Percentiles rank a stretch among this genome's conserved stretches.
These are phyloP conservation scores for Boletus patriciae DNA, from an alignment of 768 basidiomycete genomes.

Conservation along the genomic window DNA sequence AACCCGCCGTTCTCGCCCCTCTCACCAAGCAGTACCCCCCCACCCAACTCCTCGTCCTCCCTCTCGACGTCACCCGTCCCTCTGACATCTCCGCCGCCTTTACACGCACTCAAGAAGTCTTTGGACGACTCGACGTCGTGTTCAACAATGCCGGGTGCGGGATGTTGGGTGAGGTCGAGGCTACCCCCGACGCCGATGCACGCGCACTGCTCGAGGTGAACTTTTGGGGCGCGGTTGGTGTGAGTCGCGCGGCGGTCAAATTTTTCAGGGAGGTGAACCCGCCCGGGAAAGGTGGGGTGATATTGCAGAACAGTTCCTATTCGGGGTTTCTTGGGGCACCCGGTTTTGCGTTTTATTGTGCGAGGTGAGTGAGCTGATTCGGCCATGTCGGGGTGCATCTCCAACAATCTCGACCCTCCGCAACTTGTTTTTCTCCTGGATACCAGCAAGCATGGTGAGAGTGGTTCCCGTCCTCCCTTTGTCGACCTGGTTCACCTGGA, in stretches of 20 bases:
- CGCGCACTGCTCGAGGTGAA: slow-evolving; percentile 36
- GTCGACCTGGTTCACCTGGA: not conserved
- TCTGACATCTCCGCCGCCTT: slow-evolving; percentile 37
- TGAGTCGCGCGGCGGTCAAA: slow-evolving; percentile 26
- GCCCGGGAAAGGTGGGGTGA: slow-evolving; percentile 10
- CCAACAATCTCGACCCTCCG: not conserved
- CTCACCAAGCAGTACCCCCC: slow-evolving; percentile 25
- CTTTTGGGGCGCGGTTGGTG: slow-evolving; percentile 17
- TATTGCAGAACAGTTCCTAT: slow-evolving; percentile 16
- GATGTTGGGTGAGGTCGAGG: slow-evolving; percentile 36
- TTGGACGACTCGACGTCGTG: slow-evolving; percentile 43
- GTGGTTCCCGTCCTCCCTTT: not conserved
- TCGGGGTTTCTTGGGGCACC: slow-evolving; percentile 1
- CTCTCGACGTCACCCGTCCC: slow-evolving; percentile 38
- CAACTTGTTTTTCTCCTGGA: not conserved
- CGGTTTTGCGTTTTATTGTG: slow-evolving; percentile 11
- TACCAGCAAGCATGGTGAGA: slow-evolving; percentile 14
- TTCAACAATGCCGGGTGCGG: slow-evolving; percentile 41
- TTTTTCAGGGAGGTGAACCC: slow-evolving; percentile 38
- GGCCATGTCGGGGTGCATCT: not conserved
- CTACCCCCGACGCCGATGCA: slow-evolving; percentile 29
- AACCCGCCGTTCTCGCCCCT: slow-evolving; percentile 29
- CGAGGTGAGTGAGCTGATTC: slow-evolving; percentile 5
- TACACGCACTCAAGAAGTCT: slow-evolving; percentile 26
- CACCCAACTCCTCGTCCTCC: slow-evolving; percentile 34